Base-by-base conservation (phyloP, 495 filamentous ascomycete genomes). In the Clohesyomyces aquaticus region DNA sequence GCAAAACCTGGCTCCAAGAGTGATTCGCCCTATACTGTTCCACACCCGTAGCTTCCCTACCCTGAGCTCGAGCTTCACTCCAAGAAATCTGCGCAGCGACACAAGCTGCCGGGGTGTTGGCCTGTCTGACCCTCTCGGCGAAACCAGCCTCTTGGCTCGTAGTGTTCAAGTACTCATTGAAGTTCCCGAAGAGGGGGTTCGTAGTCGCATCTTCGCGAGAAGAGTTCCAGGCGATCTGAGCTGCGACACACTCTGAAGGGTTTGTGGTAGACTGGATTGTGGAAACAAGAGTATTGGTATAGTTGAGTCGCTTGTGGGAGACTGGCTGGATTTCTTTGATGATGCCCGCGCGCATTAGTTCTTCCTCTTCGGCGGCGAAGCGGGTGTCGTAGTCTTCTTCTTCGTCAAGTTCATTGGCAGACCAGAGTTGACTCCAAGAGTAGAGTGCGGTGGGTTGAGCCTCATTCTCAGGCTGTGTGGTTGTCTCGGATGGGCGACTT, bases 361-460 rank as follows among this genome's bases (percentile, higher is more conserved):
- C 49, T 52, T 52, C 49, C 21, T 52, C 49, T 22, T 52, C 49
- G 23, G 49, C 49, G 25, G 49, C 49, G 26, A 52, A 52, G 49
- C 49, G 49, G 49, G 25, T 18, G 22, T 52, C 49, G 49, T 27
- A 52, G 49, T 52, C 49, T 16, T 8, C 25, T 2, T 52, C 49
- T 49, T 4, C 4, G 9, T 27, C 25, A 10, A 9, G 6, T 11
- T 22, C 22, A 1, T 23, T 28, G 22, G 22, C 10, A 27, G 43
- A 47, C 8, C 9, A 22, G 16, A 52, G 49, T 29, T 52, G 49
- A 4, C 22, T 27, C 49, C 49, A 52, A 27, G 11, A 27, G 49
- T 52, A 29, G 32, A 38, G 6, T 38, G 32, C 32, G 14, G 32
- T 38, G 32, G 32, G 32, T 38, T 38, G 32, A 14, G 32, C 6